A percentile compares a stretch with the other conserved stretches of the same genome.
These are phyloP conservation scores for Leishmania lainsoni DNA, from an alignment of 208 protist genomes.

Conservation along the genomic window DNA sequence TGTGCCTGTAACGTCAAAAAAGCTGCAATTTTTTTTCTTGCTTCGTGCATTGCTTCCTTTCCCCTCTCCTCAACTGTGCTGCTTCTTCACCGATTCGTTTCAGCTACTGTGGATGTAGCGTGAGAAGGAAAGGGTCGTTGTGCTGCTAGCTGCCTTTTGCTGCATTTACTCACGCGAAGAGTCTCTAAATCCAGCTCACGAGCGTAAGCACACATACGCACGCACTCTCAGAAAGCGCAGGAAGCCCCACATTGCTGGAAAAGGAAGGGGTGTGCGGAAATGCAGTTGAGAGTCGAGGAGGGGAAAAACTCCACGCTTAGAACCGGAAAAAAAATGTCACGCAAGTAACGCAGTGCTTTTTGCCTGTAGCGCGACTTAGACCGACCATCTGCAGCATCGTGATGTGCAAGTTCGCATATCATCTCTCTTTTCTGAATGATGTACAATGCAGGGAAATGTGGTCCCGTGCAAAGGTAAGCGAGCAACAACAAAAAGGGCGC, in stretches of 20 bases:
- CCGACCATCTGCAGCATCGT: neutral
- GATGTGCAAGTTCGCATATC: neutral
- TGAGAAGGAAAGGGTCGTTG: neutral
- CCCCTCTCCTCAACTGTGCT: slow-evolving; percentile 3
- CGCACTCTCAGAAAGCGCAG: neutral
- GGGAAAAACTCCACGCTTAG: neutral
- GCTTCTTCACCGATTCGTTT: slow-evolving; percentile 14
- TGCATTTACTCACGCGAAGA: neutral
- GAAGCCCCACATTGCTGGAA: too few species aligned
- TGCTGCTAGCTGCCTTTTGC: neutral
- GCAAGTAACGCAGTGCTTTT: neutral
- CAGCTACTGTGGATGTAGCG: neutral
- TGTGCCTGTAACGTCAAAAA: neutral
- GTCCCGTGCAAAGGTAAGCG: neutral
- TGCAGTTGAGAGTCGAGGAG: neutral
- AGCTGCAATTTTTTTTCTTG: neutral
- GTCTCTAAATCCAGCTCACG: neutral
- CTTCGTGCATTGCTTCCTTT: neutral
- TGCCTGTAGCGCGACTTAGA: neutral
- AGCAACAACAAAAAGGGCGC: neutral
- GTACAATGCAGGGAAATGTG: neutral
- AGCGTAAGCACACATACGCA: neutral
- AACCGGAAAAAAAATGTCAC: neutral
- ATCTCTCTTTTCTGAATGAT: neutral
- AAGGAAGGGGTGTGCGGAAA: neutral